These are phyloP conservation scores for Penicillium glabrum DNA, from an alignment of 2,329 filamentous ascomycete species.

Conservation along the genomic window DNA sequence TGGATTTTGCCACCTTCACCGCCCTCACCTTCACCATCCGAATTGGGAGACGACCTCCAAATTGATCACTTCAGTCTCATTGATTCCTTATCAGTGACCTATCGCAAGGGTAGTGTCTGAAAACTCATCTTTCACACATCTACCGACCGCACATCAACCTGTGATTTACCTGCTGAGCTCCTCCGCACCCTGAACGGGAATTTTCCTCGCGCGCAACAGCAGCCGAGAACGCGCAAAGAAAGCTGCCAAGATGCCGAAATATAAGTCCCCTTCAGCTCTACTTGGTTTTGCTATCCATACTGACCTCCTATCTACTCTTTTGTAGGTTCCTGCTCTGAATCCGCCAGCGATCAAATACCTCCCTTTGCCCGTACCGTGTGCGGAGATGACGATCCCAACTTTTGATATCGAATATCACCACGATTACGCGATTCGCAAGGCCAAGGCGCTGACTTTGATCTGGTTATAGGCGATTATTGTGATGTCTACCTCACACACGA, in stretches of 20 bases:
- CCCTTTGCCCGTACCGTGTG: background rate
- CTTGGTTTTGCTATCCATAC: slow-evolving; percentile 15
- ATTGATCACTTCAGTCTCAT: background rate
- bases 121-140: background rate
- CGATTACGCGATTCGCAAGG: background rate
- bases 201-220: slow-evolving; percentile 21
- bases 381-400: background rate
- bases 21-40: slow-evolving; percentile 10
- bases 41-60: slow-evolving; percentile 7
- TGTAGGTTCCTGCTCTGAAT: slow-evolving; percentile 50
- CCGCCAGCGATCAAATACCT: background rate
- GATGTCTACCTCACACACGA: slow-evolving; percentile 99
- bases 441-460: slow-evolving; percentile 7
- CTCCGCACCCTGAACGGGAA: slow-evolving; percentile 11
- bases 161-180: background rate
- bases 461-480: slow-evolving; percentile 77
- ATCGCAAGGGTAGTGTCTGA: background rate
- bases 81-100: background rate
- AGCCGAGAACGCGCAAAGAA: slow-evolving; percentile 15
- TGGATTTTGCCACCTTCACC: slow-evolving; percentile 8
- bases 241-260: slow-evolving; percentile 74
- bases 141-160: background rate
- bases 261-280: slow-evolving; percentile 55
- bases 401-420: background rate
- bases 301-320: slow-evolving; percentile 62